Evolutionary conservation across 78 protist species (phyloP).

Genomic region (Dictyostelium firmibasis): DNA sequence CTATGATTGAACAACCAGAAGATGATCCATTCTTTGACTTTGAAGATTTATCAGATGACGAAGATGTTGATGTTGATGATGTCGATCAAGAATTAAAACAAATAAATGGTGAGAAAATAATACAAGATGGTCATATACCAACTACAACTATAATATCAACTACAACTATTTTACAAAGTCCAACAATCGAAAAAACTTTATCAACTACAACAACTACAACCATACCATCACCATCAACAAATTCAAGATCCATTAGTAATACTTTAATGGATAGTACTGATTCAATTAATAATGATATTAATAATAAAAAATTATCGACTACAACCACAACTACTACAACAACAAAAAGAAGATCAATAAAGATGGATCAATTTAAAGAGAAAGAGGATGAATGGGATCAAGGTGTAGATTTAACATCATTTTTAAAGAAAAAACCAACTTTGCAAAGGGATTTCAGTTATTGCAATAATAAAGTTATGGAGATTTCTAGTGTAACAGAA

Average conservation of each 20-base stretch:
- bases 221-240: neutral
- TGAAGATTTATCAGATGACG: neutral
- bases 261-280: neutral
- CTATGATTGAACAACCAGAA: neutral
- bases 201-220: constrained; percentile 5
- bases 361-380: constrained; percentile 45
- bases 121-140: neutral
- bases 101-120: neutral
- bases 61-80: neutral
- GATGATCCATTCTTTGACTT: constrained; percentile 28
- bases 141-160: constrained; percentile 31
- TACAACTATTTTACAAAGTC: constrained; percentile 59
- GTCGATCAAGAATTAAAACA: constrained; percentile 8
- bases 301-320: neutral
- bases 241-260: neutral
- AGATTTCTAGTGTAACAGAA: constrained; percentile 54
- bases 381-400: constrained; percentile 58
- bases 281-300: neutral
- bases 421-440: constrained; percentile 26
- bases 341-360: constrained; percentile 1
- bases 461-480: constrained; percentile 50
- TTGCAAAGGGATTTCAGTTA: constrained; percentile 23
- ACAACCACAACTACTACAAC: neutral
- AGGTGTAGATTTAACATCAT: constrained; percentile 32
- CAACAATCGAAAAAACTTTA: constrained; percentile 15